Conservation (phyloP, 371 early-diverging fungal species). For the Capillidium heterosporum region DNA sequence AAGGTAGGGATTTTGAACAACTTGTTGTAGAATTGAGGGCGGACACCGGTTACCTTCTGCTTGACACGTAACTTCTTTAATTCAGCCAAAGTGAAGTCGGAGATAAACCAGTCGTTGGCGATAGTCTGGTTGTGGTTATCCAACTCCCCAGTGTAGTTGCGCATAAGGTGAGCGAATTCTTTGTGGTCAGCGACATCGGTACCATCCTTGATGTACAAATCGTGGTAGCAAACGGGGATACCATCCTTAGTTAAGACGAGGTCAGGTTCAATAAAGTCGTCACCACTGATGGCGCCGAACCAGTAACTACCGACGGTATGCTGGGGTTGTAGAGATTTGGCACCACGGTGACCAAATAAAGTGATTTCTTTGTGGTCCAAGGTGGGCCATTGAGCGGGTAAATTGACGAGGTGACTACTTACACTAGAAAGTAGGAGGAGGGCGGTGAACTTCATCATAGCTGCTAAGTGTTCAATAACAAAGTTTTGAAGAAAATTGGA, state of each 20-base stretch:
- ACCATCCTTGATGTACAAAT: constrained; percentile 15
- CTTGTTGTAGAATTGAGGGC: constrained; percentile 17
- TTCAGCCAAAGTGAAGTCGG: constrained; percentile 18
- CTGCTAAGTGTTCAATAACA: too few species aligned
- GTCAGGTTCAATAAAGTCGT: constrained; percentile 23
- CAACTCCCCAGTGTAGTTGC: constrained; percentile 10
- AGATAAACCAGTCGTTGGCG: constrained; percentile 18
- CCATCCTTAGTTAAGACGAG: constrained; percentile 21
- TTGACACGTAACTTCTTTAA: constrained; percentile 11
- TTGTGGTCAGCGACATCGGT: constrained; percentile 16
- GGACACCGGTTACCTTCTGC: constrained; percentile 11
- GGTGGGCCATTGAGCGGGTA: constrained; percentile 16
- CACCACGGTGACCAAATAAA: constrained; percentile 23
- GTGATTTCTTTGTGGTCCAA: constrained; percentile 11
- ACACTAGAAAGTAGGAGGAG: too few species aligned
- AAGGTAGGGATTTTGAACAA: constrained; percentile 17
- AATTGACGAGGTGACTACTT: too few species aligned
- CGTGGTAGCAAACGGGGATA: constrained; percentile 17
- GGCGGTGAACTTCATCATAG: too few species aligned
- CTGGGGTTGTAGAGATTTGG: constrained; percentile 23
- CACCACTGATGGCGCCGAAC: constrained; percentile 19
- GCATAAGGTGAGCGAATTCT: constrained; percentile 12
- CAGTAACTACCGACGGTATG: constrained; percentile 19
- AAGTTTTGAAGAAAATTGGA: too few species aligned
- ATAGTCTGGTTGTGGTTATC: constrained; percentile 7